phyloP scores from a whole-genome alignment of 1,139 yeast species.

The Yamadazyma pseudoaaseri region DNA sequence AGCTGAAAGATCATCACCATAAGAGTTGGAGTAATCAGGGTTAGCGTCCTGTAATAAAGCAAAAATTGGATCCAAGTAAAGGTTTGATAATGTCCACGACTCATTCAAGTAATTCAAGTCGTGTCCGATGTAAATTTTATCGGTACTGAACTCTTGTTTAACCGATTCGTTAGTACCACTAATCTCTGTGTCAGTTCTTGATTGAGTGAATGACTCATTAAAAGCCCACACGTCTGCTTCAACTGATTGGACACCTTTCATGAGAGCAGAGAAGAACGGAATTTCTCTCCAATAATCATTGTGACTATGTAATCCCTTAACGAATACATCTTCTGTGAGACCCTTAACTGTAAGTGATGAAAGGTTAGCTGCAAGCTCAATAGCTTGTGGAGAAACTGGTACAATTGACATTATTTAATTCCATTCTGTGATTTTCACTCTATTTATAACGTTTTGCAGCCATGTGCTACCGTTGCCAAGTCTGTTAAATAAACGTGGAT shows the following conservation, averaged over 20 bases:
- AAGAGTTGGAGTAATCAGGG: conserved; percentile 17
- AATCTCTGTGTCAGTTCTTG: conserved; percentile 24
- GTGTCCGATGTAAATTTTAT: conserved; percentile 64
- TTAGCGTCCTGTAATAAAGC: conserved; percentile 48
- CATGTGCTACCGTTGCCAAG: neutral
- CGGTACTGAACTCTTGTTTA: conserved; percentile 24
- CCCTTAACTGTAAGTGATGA: conserved; percentile 22
- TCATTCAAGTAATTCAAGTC: conserved; percentile 45
- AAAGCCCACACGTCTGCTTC: conserved; percentile 73
- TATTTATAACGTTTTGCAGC: conserved; percentile 2
- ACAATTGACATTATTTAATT: conserved; percentile 7
- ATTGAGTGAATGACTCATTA: conserved; percentile 23
- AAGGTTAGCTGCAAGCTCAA: conserved; percentile 4
- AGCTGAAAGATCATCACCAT: conserved; percentile 16
- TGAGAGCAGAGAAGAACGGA: conserved; percentile 63
- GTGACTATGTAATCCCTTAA: conserved; percentile 64
- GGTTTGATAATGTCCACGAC: conserved; percentile 41
- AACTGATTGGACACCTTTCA: conserved; percentile 57
- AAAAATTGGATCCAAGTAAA: conserved; percentile 56
- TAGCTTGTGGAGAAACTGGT: conserved; percentile 5
- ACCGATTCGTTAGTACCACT: conserved; percentile 13
- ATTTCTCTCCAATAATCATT: conserved; percentile 70
- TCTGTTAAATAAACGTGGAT: no score
- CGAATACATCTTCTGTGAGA: conserved; percentile 49
- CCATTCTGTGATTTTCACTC: neutral